These are phyloP conservation scores for Talaromyces piceae DNA, from an alignment of 2,329 filamentous ascomycete genomes.

Conservation along the genomic window DNA sequence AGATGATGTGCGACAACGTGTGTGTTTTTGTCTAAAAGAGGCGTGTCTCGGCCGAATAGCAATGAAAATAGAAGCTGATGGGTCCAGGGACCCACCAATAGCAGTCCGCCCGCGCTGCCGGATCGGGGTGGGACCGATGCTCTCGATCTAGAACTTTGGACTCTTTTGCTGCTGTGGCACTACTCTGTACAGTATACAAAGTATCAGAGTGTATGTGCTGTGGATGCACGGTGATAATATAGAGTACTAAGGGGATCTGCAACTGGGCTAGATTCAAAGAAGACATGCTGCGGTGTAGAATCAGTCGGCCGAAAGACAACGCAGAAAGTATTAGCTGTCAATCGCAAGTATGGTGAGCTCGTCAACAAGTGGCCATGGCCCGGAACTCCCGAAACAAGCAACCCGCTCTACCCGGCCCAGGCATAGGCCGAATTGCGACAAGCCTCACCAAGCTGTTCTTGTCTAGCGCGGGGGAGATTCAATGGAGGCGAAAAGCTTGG, in stretches of 20 bases:
- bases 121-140: neutral
- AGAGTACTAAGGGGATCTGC: too few species aligned
- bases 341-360: too few species aligned
- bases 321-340: too few species aligned
- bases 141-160: neutral
- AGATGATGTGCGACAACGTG: too few species aligned
- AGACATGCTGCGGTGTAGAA: neutral
- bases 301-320: neutral
- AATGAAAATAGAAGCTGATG: neutral
- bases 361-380: too few species aligned
- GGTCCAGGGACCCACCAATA: neutral
- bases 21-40: neutral
- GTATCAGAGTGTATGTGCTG: neutral
- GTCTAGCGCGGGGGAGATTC: neutral
- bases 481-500: neutral
- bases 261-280: too few species aligned
- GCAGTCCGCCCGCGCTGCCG: neutral
- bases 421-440: neutral
- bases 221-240: too few species aligned
- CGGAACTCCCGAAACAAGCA: neutral
- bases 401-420: neutral
- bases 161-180: too few species aligned
- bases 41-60: conserved; percentile 3
- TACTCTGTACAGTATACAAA: neutral
- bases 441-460: neutral